Evolutionary conservation across 805 yeast genomes (phyloP), one percentile per base, ranked within the genome.

Genomic region (Scheffersomyces ergatensis): DNA sequence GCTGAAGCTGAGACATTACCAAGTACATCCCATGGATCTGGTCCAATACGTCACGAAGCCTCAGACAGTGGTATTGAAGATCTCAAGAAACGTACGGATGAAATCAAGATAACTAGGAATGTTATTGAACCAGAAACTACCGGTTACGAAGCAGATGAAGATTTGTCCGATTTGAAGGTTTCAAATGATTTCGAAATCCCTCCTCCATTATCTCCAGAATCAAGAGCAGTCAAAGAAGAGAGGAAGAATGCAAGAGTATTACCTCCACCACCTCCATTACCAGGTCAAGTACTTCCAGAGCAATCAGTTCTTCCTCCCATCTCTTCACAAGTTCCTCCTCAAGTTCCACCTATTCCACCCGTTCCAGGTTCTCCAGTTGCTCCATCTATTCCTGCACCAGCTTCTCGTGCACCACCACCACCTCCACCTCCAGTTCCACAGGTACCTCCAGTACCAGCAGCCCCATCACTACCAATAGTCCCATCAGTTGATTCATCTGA

Each of bases 81-180:
- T 17, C 24, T 14, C 29, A 23, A 36, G 9, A 37, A 37, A 25
- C 24, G 38, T 5, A 6, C 27, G 11, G 23, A 36, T 33, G 25
- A 39, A 35, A 27, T 37, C 30, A 19, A 37, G 36, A 36, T 34
- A 14, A 30, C 42, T 14, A 43, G 29, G 29, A 39, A 36, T 13
- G 15, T 38, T 17, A 23, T 38, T 15, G 54, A 44, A 13, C 14
- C 17, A 8, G 53, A 50, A 37, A 37, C 43, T 24, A 76, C 87
- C 1, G 89, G 89, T 0, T 82, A 82, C 51, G 88, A 84, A 41
- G 88, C 88, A 0, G 89, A 84, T 53, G 85, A 78, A 36, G 74
- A 70, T 38, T 47, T 61, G 11, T 65, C 71, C 13, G 72, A 64
- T 44, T 54, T 53, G 15, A 40, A 46, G 37, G 19, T 49, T 38